phyloP scores from a whole-genome alignment of 2,329 filamentous ascomycete species.

The Biscogniauxia marginata region DNA sequence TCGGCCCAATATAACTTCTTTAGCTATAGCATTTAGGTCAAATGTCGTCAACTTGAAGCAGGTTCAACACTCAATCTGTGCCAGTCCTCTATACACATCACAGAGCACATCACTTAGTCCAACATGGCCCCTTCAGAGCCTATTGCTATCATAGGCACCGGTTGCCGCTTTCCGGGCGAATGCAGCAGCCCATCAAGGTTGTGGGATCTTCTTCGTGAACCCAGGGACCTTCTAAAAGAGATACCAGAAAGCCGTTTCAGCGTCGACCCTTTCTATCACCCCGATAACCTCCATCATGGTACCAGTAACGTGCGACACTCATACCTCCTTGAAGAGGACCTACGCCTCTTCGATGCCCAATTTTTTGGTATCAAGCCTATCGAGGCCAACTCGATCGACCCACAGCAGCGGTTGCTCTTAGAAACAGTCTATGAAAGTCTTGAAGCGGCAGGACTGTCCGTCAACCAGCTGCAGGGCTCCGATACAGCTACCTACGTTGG shows the following conservation, averaged over 20 bases:
- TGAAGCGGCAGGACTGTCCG: conserved; percentile 4
- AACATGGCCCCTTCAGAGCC: too few species aligned
- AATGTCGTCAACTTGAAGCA: too few species aligned
- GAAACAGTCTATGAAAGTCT: conserved; percentile 6
- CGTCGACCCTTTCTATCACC: conserved; percentile 2
- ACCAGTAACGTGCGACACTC: background rate
- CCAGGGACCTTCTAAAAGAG: background rate
- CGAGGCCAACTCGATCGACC: conserved; percentile 6
- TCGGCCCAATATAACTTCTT: too few species aligned
- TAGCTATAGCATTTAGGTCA: too few species aligned
- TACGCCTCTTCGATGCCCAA: conserved; percentile 1
- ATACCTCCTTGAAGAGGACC: conserved; percentile 1
- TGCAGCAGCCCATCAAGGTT: background rate
- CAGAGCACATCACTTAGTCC: too few species aligned
- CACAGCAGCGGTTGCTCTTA: conserved; percentile 7
- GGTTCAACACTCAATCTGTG: too few species aligned
- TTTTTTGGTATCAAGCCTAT: conserved; percentile 5
- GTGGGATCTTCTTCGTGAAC: background rate
- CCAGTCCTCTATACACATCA: too few species aligned
- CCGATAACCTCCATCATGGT: background rate
- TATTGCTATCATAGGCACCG: background rate
- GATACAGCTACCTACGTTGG: conserved; percentile 1
- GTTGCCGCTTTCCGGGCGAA: background rate
- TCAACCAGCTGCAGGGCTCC: conserved; percentile 1
- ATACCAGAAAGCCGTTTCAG: conserved; percentile 2